phyloP scores from a whole-genome alignment of 2,329 filamentous ascomycete genomes.

The Monosporascus sp. region DNA sequence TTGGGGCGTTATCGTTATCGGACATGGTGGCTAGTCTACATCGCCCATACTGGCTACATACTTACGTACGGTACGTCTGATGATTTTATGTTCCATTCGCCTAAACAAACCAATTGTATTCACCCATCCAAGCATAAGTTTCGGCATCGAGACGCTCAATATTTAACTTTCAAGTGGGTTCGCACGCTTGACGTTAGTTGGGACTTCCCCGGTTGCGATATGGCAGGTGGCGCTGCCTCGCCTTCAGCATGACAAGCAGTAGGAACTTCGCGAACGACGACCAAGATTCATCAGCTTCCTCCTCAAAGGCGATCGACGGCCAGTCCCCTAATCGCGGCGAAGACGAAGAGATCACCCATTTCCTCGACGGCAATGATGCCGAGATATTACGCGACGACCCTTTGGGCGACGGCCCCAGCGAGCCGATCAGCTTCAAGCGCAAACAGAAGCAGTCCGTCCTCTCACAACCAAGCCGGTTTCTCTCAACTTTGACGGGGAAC shows the following conservation, averaged over 20 bases:
- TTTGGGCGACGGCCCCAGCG: conserved; percentile 42
- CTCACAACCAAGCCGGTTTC: conserved; percentile 41
- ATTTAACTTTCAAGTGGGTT: background rate
- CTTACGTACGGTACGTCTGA: too few species aligned
- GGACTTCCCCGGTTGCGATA: conserved; percentile 11
- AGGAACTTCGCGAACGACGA: conserved; percentile 22
- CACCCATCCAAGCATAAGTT: too few species aligned
- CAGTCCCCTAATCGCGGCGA: conserved; percentile 28
- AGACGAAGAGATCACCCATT: conserved; percentile 22
- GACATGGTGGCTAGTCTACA: too few species aligned
- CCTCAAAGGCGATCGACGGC: conserved; percentile 16
- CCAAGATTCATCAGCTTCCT: conserved; percentile 22
- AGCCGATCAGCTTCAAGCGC: conserved; percentile 66
- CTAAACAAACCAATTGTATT: too few species aligned
- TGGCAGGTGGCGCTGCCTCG: conserved; percentile 20
- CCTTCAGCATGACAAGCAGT: conserved; percentile 24
- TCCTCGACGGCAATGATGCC: conserved; percentile 18
- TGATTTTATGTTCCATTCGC: too few species aligned
- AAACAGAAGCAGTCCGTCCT: conserved; percentile 50
- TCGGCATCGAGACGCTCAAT: background rate
- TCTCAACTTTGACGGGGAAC: conserved; percentile 42
- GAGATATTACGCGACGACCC: conserved; percentile 52
- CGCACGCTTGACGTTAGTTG: background rate
- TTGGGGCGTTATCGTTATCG: too few species aligned
- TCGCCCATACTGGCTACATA: too few species aligned